phyloP scores from a whole-genome alignment of 148 eudicot species.

The Dysphania ambrosioides region DNA sequence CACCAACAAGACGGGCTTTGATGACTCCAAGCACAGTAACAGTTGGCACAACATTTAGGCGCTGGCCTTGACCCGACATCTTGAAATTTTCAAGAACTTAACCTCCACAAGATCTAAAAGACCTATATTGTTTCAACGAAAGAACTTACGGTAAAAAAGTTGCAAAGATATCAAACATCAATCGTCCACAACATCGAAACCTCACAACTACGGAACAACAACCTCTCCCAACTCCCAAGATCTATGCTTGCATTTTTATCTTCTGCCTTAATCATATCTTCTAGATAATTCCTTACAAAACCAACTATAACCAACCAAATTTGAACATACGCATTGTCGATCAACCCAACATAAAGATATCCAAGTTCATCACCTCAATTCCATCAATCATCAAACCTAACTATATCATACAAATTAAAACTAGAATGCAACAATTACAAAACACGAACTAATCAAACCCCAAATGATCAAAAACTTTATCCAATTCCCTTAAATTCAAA shows the following conservation, averaged over 20 bases:
- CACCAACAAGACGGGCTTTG: conserved; percentile 75
- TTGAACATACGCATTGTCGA: neutral
- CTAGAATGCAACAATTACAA: neutral
- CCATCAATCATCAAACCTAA: neutral
- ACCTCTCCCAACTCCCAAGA: neutral
- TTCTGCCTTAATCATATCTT: neutral
- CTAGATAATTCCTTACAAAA: neutral
- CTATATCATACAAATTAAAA: neutral
- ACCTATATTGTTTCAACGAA: neutral
- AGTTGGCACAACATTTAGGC: conserved; percentile 73
- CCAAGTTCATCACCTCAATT: neutral
- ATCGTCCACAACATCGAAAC: neutral
- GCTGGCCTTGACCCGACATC: conserved; percentile 70
- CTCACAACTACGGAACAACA: neutral
- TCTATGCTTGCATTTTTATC: conserved; percentile 1
- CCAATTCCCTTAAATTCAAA: no score
- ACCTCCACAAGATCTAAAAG: conserved; percentile 7
- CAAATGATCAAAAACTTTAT: no score
- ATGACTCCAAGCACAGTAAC: conserved; percentile 75
- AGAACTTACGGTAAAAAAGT: neutral
- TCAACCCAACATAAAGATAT: neutral
- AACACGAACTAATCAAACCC: neutral
- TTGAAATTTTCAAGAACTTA: conserved; percentile 11
- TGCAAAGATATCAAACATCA: neutral
- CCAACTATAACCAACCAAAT: neutral